phyloP scores from a whole-genome alignment of 2,329 filamentous ascomycete species.

The Arthrocladium fulminans region DNA sequence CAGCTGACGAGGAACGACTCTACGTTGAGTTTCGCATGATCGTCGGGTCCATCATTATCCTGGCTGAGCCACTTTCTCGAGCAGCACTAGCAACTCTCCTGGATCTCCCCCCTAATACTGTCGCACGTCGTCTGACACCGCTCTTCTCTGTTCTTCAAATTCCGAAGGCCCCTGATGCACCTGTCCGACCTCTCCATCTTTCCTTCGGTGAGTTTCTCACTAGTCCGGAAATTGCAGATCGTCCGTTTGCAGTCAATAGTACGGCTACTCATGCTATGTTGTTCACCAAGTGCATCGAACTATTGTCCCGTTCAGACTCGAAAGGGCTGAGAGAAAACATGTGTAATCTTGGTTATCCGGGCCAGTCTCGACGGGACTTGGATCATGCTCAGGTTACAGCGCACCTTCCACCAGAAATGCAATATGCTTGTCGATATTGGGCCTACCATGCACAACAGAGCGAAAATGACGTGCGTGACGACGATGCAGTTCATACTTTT shows the following conservation, averaged over 20 bases:
- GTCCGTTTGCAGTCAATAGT: conserved; percentile 9
- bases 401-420: conserved; percentile 18
- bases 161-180: neutral
- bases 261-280: conserved; percentile 4
- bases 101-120: neutral
- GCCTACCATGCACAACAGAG: conserved; percentile 22
- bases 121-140: conserved; percentile 1
- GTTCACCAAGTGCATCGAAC: conserved; percentile 5
- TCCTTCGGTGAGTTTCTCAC: conserved; percentile 15
- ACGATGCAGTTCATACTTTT: conserved; percentile 12
- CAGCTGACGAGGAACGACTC: conserved; percentile 5
- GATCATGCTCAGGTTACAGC: conserved; percentile 10
- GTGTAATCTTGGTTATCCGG: conserved; percentile 12
- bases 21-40: conserved; percentile 12
- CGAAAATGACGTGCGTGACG: conserved; percentile 1
- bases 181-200: conserved; percentile 11
- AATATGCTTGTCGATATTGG: conserved; percentile 27
- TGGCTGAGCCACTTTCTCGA: conserved; percentile 11
- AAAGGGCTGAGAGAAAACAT: conserved; percentile 13
- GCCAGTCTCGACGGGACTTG: conserved; percentile 9
- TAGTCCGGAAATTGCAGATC: conserved; percentile 7
- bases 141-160: conserved; percentile 9
- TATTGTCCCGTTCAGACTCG: conserved; percentile 6
- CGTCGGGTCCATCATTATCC: conserved; percentile 10
- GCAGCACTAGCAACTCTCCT: conserved; percentile 4